These are phyloP conservation scores for Laburnicola sp. DNA, from an alignment of 2,329 filamentous ascomycete species.

Conservation along the genomic window DNA sequence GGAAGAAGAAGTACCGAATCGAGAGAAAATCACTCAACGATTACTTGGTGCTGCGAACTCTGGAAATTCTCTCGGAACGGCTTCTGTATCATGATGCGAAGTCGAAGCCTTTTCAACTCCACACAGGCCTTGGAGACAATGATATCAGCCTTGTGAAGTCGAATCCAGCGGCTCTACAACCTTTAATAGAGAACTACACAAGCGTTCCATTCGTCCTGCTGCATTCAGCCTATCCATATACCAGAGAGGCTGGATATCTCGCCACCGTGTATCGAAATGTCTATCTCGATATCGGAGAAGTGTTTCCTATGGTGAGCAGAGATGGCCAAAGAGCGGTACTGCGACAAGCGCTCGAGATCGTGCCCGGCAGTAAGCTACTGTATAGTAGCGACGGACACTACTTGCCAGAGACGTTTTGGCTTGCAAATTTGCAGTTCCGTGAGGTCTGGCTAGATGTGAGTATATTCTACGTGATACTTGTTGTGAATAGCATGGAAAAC, in stretches of 20 bases:
- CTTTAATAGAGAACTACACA: conserved; percentile 70
- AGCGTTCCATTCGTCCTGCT: conserved; percentile 74
- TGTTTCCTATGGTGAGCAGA: conserved; percentile 76
- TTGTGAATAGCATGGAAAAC: not conserved
- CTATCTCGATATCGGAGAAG: conserved; percentile 80
- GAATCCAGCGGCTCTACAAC: conserved; percentile 75
- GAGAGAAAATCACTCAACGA: conserved; percentile 69
- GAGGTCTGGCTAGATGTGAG: conserved; percentile 68
- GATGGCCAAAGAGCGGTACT: conserved; percentile 74
- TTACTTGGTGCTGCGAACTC: conserved; percentile 66
- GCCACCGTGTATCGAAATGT: conserved; percentile 77
- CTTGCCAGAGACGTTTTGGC: conserved; percentile 75
- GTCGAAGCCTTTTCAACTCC: conserved; percentile 79
- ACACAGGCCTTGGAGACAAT: conserved; percentile 80
- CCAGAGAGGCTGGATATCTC: conserved; percentile 75
- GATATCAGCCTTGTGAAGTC: conserved; percentile 71
- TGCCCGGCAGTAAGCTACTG: conserved; percentile 73
- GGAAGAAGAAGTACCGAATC: conserved; percentile 55
- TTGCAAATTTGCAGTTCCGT: conserved; percentile 72
- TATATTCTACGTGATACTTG: not conserved
- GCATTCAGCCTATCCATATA: conserved; percentile 81
- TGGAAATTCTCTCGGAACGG: conserved; percentile 58
- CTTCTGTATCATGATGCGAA: conserved; percentile 34
- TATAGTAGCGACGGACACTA: conserved; percentile 82
- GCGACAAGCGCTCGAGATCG: conserved; percentile 73